A percentile compares a stretch with the other conserved stretches of the same genome.
These are phyloP conservation scores for Metschnikowia continentalis DNA, from an alignment of 805 yeast genomes.

Conservation along the genomic window DNA sequence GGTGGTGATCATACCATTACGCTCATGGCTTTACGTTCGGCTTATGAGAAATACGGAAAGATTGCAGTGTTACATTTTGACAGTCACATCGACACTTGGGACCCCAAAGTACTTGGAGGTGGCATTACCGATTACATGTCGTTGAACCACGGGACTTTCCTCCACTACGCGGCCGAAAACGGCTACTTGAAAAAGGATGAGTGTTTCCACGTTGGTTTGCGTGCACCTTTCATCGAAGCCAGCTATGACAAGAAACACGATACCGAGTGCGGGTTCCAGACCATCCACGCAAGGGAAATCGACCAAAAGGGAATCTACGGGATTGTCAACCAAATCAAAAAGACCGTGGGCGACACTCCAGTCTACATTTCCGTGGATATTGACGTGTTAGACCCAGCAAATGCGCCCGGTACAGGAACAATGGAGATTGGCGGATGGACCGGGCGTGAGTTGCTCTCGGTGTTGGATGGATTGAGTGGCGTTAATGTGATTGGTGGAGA, in stretches of 20 bases:
- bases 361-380: conserved; percentile 48
- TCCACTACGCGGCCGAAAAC: conserved; percentile 66
- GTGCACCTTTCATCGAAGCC: conserved; percentile 56
- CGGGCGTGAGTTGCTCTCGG: conserved; percentile 52
- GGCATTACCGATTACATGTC: conserved; percentile 55
- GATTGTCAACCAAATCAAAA: conserved; percentile 33
- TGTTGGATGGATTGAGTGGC: conserved; percentile 57
- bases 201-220: conserved; percentile 58
- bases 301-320: conserved; percentile 38
- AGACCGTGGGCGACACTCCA: conserved; percentile 35
- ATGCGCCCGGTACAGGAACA: conserved; percentile 79
- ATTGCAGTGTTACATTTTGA: conserved; percentile 60
- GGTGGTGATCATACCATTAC: conserved; percentile 64
- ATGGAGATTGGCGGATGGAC: conserved; percentile 74
- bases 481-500: conserved; percentile 69
- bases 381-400: conserved; percentile 69
- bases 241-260: conserved; percentile 42
- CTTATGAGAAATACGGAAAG: conserved; percentile 45
- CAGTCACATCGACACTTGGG: conserved; percentile 69
- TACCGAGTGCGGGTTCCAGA: conserved; percentile 45
- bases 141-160: conserved; percentile 64
- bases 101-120: conserved; percentile 60
- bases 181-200: conserved; percentile 50
- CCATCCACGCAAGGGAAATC: conserved; percentile 45
- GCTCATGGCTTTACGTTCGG: conserved; percentile 48